Evolutionary conservation across 1,284 basidiomycete genomes (phyloP), one percentile per base, ranked within the genome.

Genomic region (Leucoagaricus sp.): DNA sequence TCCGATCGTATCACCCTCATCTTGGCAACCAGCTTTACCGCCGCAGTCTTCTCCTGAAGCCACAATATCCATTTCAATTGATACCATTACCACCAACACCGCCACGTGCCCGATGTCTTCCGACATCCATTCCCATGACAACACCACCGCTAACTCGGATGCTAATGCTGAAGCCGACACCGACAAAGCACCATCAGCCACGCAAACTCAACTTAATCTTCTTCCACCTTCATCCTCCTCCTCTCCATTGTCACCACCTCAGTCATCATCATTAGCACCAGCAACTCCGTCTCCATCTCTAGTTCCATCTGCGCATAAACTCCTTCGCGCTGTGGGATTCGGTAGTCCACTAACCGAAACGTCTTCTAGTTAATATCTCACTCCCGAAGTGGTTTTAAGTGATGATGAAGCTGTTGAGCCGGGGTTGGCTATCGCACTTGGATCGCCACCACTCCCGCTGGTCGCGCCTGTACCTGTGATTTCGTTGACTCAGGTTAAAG

Each of bases 301-400:
- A n/a, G n/a, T n/a, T n/a, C 60, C 63, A 19, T 64, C 63, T 12
- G 38, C 53, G 2, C 46, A 55, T 21, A 42, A 36, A 19, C 26
- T 36, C 23, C 25, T 45, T 29, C 26, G 31, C 36, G 38, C 53
- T 15, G 46, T 38, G 7, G 36, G 38, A 5, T 40, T 55, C n/a
- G 54, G 40, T 10, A 55, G 48, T 34, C 54, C 54, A 13, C 31
- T 25, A 8, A 33, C 31, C 13, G 34, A 48, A 13, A 15, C 23
- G n/a, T n/a, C n/a, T n/a, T n/a, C n/a, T n/a, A n/a, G n/a, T n/a
- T n/a, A n/a, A n/a, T n/a, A n/a, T n/a, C n/a, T n/a, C n/a, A n/a
- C 31, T 3, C 3, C 17, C 17, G 45, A 34, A 28, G n/a, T 19
- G 10, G 12, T 47, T 3, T 28, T 40, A 13, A 54, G 53, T 44